phyloP scores from a whole-genome alignment of 306 rosid species.

The Lathyrus tuberosus region DNA sequence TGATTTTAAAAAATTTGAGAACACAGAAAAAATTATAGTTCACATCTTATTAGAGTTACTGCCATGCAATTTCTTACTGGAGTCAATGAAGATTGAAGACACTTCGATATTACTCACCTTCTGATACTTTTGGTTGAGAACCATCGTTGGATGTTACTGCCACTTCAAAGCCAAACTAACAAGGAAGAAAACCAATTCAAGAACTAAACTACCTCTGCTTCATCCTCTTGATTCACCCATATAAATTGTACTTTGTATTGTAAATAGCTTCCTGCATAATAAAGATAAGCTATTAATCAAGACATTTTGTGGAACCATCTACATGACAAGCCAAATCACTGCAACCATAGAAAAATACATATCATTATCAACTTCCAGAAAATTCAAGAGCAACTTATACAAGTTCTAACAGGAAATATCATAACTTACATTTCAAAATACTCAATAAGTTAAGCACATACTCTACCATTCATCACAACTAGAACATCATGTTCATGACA shows the following conservation, averaged over 20 bases:
- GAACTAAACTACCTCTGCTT: constrained; percentile 63
- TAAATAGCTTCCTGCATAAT: constrained; percentile 78
- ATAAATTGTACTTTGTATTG: constrained; percentile 85
- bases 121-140: constrained; percentile 85
- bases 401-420: too few relatives aligned
- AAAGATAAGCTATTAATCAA: constrained; percentile 44
- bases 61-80: not conserved
- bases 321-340: too few relatives aligned
- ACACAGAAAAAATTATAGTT: not conserved
- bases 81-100: constrained; percentile 34
- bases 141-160: constrained; percentile 74
- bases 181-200: not conserved
- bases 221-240: constrained; percentile 96
- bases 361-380: too few relatives aligned
- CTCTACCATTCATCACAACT: too few relatives aligned
- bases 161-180: constrained; percentile 31
- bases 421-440: too few relatives aligned
- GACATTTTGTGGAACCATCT: constrained; percentile 24
- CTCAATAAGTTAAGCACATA: too few relatives aligned
- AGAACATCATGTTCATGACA: too few relatives aligned
- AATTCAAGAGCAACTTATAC: too few relatives aligned
- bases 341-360: too few relatives aligned
- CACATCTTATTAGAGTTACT: constrained; percentile 4
- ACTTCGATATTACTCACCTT: constrained; percentile 52
- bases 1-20: not conserved